Evolutionary conservation across 1,284 basidiomycete genomes (phyloP), one percentile per base, ranked within the genome.

Genomic region (Mycosarcoma maydis): DNA sequence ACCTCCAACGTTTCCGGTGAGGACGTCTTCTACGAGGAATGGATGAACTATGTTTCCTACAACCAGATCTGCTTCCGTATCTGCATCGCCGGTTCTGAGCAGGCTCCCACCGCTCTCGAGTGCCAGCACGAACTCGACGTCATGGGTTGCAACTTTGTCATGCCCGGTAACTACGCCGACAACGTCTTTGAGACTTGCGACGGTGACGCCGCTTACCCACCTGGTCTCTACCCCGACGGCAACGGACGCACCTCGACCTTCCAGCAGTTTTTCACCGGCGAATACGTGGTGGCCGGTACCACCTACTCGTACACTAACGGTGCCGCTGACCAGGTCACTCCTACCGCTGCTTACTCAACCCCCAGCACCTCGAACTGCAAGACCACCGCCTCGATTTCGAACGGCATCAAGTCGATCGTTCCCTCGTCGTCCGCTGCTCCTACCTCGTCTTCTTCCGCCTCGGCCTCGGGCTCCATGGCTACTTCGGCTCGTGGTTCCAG

Each of bases 1-100:
- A 85, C 85, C 36, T 82, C 83, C 51, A 85, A 85, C 78, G 79
- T 84, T 19, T 82, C 83, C 9, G 85, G 85, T 22, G 46, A 75
- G 26, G 85, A 86, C 49, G 85, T 85, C 37, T 78, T 77, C 58
- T 86, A 86, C 82, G 77, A 85, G 73, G 85, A 86, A 78, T 86
- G 85, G 85, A 85, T 82, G 78, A 81, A 81, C 77, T 81, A 75
- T 48, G 55, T 77, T 22, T 70, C 78, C 11, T 34, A 51, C 67
- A 62, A 77, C 61, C 70, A 80, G 54, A 41, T 80, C 38, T 81
- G 80, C 73, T 74, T 81, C 75, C 78, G 80, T 53, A 67, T 80
- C 34, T 81, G 80, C 72, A 81, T 70, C 27, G 80, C 78, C 34
- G 77, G 70, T 19, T 61, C 57, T 36, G 74, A 74, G 13, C 29